These are phyloP conservation scores for Ananas comosus DNA, from an alignment of 176 grass and related monocot genomes.

Conservation along the genomic window DNA sequence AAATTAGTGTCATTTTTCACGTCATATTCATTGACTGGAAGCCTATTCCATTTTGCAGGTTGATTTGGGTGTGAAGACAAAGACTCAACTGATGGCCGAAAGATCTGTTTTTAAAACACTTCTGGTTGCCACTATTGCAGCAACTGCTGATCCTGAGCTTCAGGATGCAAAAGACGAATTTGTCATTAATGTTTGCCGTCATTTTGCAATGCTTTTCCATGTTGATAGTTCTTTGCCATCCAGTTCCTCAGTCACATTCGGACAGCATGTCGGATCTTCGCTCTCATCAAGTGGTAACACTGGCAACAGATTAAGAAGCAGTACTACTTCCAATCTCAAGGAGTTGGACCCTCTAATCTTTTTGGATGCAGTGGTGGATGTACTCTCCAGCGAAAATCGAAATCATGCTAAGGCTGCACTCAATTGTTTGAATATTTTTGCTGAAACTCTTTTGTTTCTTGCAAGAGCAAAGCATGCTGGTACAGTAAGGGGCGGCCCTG, in stretches of 20 bases:
- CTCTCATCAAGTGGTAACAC: slow-evolving; percentile 40
- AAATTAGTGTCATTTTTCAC: background rate
- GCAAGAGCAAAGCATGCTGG: slow-evolving; percentile 77
- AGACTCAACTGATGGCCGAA: slow-evolving; percentile 92
- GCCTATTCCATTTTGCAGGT: slow-evolving; percentile 30
- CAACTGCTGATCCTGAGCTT: slow-evolving; percentile 63
- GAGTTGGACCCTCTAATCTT: slow-evolving; percentile 92
- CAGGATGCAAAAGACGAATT: slow-evolving; percentile 83
- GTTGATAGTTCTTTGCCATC: slow-evolving; percentile 43
- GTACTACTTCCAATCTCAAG: slow-evolving; percentile 67
- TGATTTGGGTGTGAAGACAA: slow-evolving; percentile 99
- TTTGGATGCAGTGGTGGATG: slow-evolving; percentile 89
- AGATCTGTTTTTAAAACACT: slow-evolving; percentile 94
- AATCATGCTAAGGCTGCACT: slow-evolving; percentile 89
- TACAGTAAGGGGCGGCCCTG: slow-evolving; percentile 71
- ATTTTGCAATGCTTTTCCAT: slow-evolving; percentile 99
- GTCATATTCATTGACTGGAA: background rate
- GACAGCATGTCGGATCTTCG: slow-evolving; percentile 44
- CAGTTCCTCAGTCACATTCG: slow-evolving; percentile 35
- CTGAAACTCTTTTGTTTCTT: slow-evolving; percentile 87
- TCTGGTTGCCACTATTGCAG: slow-evolving; percentile 58
- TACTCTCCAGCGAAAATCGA: slow-evolving; percentile 82
- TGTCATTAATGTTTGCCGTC: slow-evolving; percentile 70
- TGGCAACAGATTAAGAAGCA: slow-evolving; percentile 59
- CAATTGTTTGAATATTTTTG: slow-evolving; percentile 72